These are phyloP conservation scores for Colletotrichum sp. DNA, from an alignment of 2,329 filamentous ascomycete genomes.

Conservation along the genomic window DNA sequence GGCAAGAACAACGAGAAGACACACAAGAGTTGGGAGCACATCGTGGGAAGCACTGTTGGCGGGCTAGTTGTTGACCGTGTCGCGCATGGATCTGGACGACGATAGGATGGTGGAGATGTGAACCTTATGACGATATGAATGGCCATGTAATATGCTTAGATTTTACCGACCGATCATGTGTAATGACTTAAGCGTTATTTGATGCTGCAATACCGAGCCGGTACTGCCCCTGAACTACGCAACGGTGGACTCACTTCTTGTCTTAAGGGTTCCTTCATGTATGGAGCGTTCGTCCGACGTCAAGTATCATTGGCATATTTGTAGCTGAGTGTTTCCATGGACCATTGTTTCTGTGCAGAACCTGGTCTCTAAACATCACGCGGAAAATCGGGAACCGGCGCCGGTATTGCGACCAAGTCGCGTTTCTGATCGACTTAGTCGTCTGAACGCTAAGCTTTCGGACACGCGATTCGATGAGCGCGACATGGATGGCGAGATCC, in stretches of 20 bases:
- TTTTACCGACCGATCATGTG: background rate
- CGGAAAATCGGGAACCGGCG: background rate
- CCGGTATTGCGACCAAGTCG: background rate
- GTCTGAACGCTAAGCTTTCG: background rate
- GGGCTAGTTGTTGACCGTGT: background rate
- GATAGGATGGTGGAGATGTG: background rate
- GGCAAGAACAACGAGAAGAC: background rate
- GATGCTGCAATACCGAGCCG: background rate
- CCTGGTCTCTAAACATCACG: rapidly evolving
- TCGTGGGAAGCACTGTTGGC: background rate
- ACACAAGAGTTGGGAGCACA: background rate
- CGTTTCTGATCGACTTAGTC: background rate
- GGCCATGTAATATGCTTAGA: background rate
- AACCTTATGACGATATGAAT: background rate
- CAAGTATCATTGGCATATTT: background rate
- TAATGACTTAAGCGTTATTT: background rate
- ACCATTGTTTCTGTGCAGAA: background rate
- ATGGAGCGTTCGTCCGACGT: background rate
- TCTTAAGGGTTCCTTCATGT: background rate
- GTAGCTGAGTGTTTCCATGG: background rate
- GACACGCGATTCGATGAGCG: background rate
- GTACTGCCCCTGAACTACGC: rapidly evolving
- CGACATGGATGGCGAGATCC: background rate
- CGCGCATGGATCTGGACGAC: background rate
- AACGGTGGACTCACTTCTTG: background rate